Evolutionary conservation across 1,139 yeast genomes (phyloP).

Genomic region (Hyphopichia fennica): DNA sequence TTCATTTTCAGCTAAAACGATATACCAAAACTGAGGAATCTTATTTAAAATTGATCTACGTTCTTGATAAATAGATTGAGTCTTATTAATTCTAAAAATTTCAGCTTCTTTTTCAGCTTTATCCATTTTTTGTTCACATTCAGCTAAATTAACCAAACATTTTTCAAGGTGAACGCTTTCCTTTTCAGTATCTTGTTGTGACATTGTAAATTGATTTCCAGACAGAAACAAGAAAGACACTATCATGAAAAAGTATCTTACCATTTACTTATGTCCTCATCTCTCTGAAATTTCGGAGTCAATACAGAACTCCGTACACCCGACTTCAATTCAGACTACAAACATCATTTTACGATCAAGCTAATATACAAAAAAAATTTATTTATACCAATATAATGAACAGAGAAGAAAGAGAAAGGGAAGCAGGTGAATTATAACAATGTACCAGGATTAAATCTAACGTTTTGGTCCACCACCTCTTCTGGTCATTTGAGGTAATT

Average conservation of each 20-base stretch:
- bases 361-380: too few species aligned
- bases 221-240: too few species aligned
- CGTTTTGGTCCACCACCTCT: slow-evolving; percentile 47
- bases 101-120: slow-evolving; percentile 57
- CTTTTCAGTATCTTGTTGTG: slow-evolving; percentile 3
- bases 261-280: too few species aligned
- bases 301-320: neutral
- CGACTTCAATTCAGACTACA: neutral
- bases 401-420: neutral
- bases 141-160: slow-evolving; percentile 40
- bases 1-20: slow-evolving; percentile 71
- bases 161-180: slow-evolving; percentile 13
- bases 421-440: neutral
- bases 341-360: too few species aligned
- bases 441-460: slow-evolving; percentile 7
- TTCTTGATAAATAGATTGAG: slow-evolving; percentile 50
- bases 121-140: slow-evolving; percentile 57
- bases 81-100: slow-evolving; percentile 45
- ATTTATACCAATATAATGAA: neutral
- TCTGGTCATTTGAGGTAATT: slow-evolving; percentile 79
- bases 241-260: too few species aligned
- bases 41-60: slow-evolving; percentile 46
- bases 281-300: neutral
- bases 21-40: slow-evolving; percentile 75
- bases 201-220: neutral